phyloP scores from a whole-genome alignment of 805 yeast genomes.

The Pachysolen tannophilus region DNA sequence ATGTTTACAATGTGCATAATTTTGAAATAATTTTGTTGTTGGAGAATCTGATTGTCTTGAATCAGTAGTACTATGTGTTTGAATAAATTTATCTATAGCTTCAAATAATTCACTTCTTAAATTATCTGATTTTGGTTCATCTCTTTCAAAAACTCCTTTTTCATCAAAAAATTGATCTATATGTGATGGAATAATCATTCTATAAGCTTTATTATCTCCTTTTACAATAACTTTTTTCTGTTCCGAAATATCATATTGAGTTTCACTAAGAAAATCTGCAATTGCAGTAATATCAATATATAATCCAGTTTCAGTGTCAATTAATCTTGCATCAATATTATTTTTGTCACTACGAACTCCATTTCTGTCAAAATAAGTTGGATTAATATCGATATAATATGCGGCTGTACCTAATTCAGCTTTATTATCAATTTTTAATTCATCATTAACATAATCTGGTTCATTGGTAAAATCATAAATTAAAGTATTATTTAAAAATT shows the following conservation, averaged over 20 bases:
- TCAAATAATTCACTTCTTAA: background rate
- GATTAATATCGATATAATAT: conserved; percentile 25
- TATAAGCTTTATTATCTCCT: conserved; percentile 4
- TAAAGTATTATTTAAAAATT: conserved; percentile 26
- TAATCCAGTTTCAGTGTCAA: conserved; percentile 39
- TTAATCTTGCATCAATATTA: conserved; percentile 31
- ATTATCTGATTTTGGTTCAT: background rate
- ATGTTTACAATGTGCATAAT: conserved; percentile 40
- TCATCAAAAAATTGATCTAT: conserved; percentile 1
- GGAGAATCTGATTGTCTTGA: background rate
- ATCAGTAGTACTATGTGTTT: background rate
- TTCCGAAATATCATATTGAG: background rate
- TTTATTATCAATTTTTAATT: conserved; percentile 9
- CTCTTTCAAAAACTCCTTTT: conserved; percentile 1
- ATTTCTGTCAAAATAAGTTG: conserved; percentile 24
- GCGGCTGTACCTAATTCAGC: conserved; percentile 22
- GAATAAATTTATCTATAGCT: background rate
- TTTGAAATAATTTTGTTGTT: background rate
- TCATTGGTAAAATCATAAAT: conserved; percentile 22
- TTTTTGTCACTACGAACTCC: conserved; percentile 31
- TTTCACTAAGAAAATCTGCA: background rate
- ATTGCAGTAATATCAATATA: conserved; percentile 41
- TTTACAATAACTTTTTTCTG: background rate
- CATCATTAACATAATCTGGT: conserved; percentile 3
- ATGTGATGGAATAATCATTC: conserved; percentile 6